Evolutionary conservation across 1,284 basidiomycete species (phyloP).

Genomic region (Golubevia sp.): DNA sequence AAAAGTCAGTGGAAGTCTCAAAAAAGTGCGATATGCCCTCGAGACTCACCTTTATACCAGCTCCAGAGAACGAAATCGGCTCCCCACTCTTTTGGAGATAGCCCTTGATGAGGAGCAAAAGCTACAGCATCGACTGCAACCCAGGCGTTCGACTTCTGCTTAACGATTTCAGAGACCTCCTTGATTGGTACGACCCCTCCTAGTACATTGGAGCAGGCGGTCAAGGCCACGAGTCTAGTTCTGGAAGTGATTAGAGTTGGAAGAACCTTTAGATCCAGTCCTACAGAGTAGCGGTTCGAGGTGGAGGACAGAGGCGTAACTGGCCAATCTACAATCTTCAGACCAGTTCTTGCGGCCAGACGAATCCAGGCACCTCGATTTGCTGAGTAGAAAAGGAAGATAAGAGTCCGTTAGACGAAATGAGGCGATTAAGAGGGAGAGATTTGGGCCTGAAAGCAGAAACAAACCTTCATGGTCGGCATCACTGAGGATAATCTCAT

Average conservation of each 20-base stretch:
- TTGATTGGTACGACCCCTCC: constrained; percentile 72
- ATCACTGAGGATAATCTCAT: constrained; percentile 73
- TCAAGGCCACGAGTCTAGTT: constrained; percentile 75
- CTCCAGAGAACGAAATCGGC: constrained; percentile 75
- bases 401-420: neutral
- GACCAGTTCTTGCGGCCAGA: constrained; percentile 69
- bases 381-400: constrained; percentile 58
- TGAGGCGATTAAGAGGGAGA: neutral
- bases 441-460: neutral
- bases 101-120: constrained; percentile 74
- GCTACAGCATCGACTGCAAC: constrained; percentile 76
- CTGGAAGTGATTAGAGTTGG: constrained; percentile 69
- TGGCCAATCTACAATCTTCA: constrained; percentile 70
- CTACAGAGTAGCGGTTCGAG: constrained; percentile 68
- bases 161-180: constrained; percentile 67
- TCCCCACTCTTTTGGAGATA: constrained; percentile 76
- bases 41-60: constrained; percentile 73
- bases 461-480: constrained; percentile 72
- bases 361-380: constrained; percentile 79
- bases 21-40: neutral
- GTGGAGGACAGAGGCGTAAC: constrained; percentile 64
- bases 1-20: neutral
- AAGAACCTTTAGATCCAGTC: constrained; percentile 68
- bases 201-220: constrained; percentile 76
- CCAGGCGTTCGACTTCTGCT: constrained; percentile 69